Base-by-base conservation (phyloP, 2,329 filamentous ascomycete species). In the Chalaropsis thielavioides region DNA sequence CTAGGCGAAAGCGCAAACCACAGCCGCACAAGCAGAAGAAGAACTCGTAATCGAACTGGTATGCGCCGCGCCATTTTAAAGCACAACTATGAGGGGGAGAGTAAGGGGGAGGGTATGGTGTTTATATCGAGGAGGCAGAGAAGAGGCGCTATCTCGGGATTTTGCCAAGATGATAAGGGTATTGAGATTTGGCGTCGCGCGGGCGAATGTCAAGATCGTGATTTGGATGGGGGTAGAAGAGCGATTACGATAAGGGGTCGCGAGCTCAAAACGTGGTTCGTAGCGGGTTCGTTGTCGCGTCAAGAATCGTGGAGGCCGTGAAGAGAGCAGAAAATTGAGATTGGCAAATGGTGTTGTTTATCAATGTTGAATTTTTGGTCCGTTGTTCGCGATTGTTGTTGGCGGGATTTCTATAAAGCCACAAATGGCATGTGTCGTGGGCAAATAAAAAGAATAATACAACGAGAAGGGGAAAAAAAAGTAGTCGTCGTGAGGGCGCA, bases 1-100 rank as follows among this genome's bases (percentile, higher is more conserved):
- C 92, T 97, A 67, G 94, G 89, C 68, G 88, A 92, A 69, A 97
- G 78, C 67, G 94, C 92, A 74, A 97, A 92, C 83, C 92, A 97
- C 72, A 97, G 81, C 75, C 94, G 88, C 72, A 96, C 84, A 70
- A 94, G 79, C 72, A 95, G 81, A 71, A 99, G 81, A 65, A 95
- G 77, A 68, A 97, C 62, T 43, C 64, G 62, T 13, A 67, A 58
- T 24, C n/a, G 15, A 13, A 60, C 62, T 44, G 62, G 58, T 64
- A 64, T 62, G 43, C 62, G 65, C 61, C 62, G 31, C 6, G 65
- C 65, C 65, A 67, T 63, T 31, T 41, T 66, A 35, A 56, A 31
- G 27, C 51, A 56, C 51, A 31, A n/a, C 7, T 31, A 19, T 56
- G 22, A 56, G 1, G 49, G 24, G 24, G 49, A 24, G 19, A 31